A percentile compares a stretch with the other conserved stretches of the same genome.
Evolutionary conservation across 192 early-diverging fungal genomes (phyloP).

Genomic region (Jimgerdemannia flammicorona): DNA sequence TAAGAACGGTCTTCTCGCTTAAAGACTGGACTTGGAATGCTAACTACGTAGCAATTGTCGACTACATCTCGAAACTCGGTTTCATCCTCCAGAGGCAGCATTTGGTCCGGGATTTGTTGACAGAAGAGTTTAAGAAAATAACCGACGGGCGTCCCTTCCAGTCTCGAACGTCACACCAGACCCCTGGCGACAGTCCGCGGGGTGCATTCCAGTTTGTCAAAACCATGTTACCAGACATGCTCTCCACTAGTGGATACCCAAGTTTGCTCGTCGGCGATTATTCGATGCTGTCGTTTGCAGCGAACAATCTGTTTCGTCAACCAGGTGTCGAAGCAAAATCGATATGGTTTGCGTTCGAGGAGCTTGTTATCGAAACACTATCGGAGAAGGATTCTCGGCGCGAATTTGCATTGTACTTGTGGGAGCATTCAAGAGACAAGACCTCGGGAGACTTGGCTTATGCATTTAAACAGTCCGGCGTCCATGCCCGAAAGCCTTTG

Average conservation of each 20-base stretch:
- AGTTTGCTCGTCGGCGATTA: slow-evolving; percentile 47
- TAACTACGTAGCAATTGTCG: slow-evolving; percentile 13
- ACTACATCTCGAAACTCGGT: slow-evolving; percentile 16
- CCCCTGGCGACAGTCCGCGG: slow-evolving; percentile 5
- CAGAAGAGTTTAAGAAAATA: slow-evolving; percentile 11
- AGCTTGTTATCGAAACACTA: slow-evolving; percentile 33
- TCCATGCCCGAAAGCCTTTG: background rate
- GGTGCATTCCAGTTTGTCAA: slow-evolving; percentile 28
- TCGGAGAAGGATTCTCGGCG: slow-evolving; percentile 28
- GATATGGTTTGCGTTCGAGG: slow-evolving; percentile 47
- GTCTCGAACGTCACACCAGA: background rate
- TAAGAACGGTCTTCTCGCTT: slow-evolving; percentile 14
- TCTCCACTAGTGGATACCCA: slow-evolving; percentile 35
- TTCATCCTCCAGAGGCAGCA: slow-evolving; percentile 12
- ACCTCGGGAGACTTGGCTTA: background rate
- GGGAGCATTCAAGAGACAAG: background rate
- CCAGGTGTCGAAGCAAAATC: slow-evolving; percentile 39
- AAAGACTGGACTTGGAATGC: slow-evolving; percentile 33
- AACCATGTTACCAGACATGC: slow-evolving; percentile 35
- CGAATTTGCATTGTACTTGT: background rate
- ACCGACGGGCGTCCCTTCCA: background rate
- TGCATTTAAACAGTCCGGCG: background rate
- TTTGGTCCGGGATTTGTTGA: slow-evolving; percentile 14
- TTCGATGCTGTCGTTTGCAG: slow-evolving; percentile 38
- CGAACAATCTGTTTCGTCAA: slow-evolving; percentile 34